These are phyloP conservation scores for Pichia heedii DNA, from an alignment of 805 yeast genomes.

Conservation along the genomic window DNA sequence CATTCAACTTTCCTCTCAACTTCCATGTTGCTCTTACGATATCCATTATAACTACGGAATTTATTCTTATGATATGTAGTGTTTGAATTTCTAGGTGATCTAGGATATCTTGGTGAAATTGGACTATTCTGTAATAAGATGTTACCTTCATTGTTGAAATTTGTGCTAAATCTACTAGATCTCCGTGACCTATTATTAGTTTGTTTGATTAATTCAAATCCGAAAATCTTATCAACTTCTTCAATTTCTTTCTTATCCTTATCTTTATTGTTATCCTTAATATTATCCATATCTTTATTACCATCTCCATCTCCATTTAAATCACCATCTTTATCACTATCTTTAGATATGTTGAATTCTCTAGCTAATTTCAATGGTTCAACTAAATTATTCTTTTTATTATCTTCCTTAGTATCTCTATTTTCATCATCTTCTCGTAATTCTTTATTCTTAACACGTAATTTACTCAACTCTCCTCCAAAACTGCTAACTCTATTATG, in stretches of 20 bases:
- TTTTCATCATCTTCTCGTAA: slow-evolving; percentile 1
- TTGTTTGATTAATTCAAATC: slow-evolving; percentile 35
- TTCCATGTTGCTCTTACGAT: slow-evolving; percentile 1
- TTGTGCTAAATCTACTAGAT: slow-evolving; percentile 19
- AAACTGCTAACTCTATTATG: neutral
- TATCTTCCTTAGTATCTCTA: slow-evolving; percentile 1
- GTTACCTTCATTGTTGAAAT: slow-evolving; percentile 14
- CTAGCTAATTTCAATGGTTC: slow-evolving; percentile 14
- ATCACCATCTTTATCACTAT: neutral
- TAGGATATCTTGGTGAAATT: slow-evolving; percentile 19
- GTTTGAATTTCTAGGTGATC: slow-evolving; percentile 17
- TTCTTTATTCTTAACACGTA: neutral
- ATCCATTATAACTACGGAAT: slow-evolving; percentile 9
- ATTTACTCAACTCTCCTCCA: neutral
- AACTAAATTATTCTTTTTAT: neutral
- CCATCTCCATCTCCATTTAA: neutral
- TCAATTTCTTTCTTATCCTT: slow-evolving; percentile 18
- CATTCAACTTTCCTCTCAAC: too few relatives aligned
- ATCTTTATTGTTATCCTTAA: neutral
- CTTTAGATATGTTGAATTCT: slow-evolving; percentile 10
- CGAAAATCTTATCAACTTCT: slow-evolving; percentile 33
- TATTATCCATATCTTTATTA: neutral
- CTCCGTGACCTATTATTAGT: slow-evolving; percentile 29
- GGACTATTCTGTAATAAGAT: slow-evolving; percentile 19
- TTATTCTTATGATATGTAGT: slow-evolving; percentile 6